Percentiles rank a stretch among this genome's conserved stretches.
Evolutionary conservation across 345 rosid genomes (phyloP).

Genomic region (Combretum micranthum): DNA sequence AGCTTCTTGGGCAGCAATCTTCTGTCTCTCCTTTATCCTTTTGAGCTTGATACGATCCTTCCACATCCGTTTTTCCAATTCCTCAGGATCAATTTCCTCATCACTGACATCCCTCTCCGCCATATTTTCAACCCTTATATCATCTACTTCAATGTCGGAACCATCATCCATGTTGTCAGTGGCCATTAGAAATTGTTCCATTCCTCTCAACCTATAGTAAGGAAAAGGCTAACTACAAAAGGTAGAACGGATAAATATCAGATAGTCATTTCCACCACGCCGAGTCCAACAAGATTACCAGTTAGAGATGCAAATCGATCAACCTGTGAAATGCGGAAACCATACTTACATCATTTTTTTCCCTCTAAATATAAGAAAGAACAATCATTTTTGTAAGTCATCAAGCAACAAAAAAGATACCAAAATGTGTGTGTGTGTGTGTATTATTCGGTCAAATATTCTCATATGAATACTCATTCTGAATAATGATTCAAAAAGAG

Average conservation of each 20-base stretch:
- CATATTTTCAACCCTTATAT: slow-evolving; percentile 64
- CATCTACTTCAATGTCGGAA: slow-evolving; percentile 67
- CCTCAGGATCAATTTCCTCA: slow-evolving; percentile 87
- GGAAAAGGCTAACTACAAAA: too few relatives aligned
- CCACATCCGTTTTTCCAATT: slow-evolving; percentile 93
- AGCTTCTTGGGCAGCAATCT: slow-evolving; percentile 57
- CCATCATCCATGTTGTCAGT: slow-evolving; percentile 26
- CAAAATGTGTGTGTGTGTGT: too few relatives aligned
- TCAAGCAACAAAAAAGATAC: too few relatives aligned
- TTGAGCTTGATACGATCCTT: slow-evolving; percentile 79
- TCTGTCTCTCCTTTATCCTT: slow-evolving; percentile 79
- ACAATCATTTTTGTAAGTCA: too few relatives aligned
- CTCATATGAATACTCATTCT: too few relatives aligned
- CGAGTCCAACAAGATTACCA: too few relatives aligned
- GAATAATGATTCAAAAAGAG: too few relatives aligned
- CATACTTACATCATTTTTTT: too few relatives aligned
- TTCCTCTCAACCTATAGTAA: background rate
- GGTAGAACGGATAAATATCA: background rate
- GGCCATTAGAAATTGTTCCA: slow-evolving; percentile 16
- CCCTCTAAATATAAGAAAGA: too few relatives aligned
- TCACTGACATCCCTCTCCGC: slow-evolving; percentile 93
- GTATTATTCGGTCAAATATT: too few relatives aligned
- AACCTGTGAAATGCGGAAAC: too few relatives aligned
- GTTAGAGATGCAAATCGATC: too few relatives aligned
- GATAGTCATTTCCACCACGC: background rate